Percentiles rank a stretch among this genome's conserved stretches.
These are phyloP conservation scores for Cryptococcus sp. DNA, from an alignment of 1,284 basidiomycete genomes.

Conservation along the genomic window DNA sequence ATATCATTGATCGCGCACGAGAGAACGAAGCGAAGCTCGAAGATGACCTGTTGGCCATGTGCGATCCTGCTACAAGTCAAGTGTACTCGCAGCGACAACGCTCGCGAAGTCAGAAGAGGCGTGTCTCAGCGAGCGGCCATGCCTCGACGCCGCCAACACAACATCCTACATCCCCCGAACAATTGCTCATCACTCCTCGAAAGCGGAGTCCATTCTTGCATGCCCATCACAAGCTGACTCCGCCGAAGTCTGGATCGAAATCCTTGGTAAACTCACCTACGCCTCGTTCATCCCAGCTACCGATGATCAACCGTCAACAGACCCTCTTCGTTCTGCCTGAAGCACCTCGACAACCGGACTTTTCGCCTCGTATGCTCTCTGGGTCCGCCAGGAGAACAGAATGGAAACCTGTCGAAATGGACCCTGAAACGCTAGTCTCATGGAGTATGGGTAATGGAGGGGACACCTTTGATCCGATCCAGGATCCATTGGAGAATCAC, in stretches of 20 bases:
- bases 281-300: neutral
- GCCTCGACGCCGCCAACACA: neutral
- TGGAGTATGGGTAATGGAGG: conserved; percentile 30
- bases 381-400: conserved; percentile 5
- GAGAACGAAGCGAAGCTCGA: neutral
- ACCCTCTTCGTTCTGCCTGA: conserved; percentile 15
- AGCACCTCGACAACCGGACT: conserved; percentile 23
- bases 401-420: conserved; percentile 37
- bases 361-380: conserved; percentile 3
- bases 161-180: conserved; percentile 6
- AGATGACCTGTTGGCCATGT: neutral
- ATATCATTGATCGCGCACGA: neutral
- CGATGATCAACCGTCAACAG: conserved; percentile 11
- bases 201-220: conserved; percentile 1
- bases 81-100: no score
- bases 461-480: neutral
- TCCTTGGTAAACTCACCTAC: no score
- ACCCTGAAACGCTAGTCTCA: conserved; percentile 43
- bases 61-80: neutral
- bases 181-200: conserved; percentile 4
- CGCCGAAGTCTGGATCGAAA: conserved; percentile 3
- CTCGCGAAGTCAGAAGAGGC: no score
- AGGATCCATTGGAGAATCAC: neutral
- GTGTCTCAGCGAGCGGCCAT: no score
- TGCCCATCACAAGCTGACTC: conserved; percentile 10